Evolutionary conservation across 768 basidiomycete genomes (phyloP), one percentile per base, ranked within the genome.

Genomic region (Auricularia sp.): DNA sequence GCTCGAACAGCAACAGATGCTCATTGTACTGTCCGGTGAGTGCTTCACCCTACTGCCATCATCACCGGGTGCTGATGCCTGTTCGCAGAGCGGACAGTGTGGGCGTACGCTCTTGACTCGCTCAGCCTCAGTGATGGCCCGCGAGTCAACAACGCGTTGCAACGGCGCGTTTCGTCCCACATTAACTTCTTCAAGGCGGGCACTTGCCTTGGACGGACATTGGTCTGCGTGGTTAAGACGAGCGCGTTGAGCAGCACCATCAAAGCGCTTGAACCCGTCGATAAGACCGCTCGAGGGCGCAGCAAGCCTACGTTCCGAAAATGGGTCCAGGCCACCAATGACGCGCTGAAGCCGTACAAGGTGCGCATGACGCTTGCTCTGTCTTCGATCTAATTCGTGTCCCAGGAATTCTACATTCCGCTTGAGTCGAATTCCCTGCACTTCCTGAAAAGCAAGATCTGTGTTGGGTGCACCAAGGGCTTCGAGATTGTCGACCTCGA

Each of bases 401-500:
- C 68, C 3, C 71, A 97, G 94, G 96, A 98, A 74, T 98, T 99
- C 77, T 99, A 98, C 73, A 98, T 99, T 66, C 96, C 97, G 0
- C 92, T 97, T 13, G 94, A 98, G 74, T 96, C 94, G 62, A 92
- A 87, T 65, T 98, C 95, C 13, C 90, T 98, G 29, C 96, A 97
- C 76, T 98, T 96, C 78, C 81, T 99, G 69, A 97, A 96, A 80
- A 97, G 96, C 59, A 91, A 90, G 77, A 84, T 99, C 69, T 99
- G 97, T 74, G 92, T 99, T 14, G 97, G 96, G 1, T 96, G 94
- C 72, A 92, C 95, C 10, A 90, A 92, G 71, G 97, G 97, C 18
- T 98, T 99, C 74, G 97, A 98, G 77, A 98, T 99, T 68, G 93
- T 99, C 68, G 97, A 99, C 74, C 83, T 98, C 45, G 94, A 98